phyloP scores from a whole-genome alignment of 495 filamentous ascomycete species.

The Penicillium arizonense region DNA sequence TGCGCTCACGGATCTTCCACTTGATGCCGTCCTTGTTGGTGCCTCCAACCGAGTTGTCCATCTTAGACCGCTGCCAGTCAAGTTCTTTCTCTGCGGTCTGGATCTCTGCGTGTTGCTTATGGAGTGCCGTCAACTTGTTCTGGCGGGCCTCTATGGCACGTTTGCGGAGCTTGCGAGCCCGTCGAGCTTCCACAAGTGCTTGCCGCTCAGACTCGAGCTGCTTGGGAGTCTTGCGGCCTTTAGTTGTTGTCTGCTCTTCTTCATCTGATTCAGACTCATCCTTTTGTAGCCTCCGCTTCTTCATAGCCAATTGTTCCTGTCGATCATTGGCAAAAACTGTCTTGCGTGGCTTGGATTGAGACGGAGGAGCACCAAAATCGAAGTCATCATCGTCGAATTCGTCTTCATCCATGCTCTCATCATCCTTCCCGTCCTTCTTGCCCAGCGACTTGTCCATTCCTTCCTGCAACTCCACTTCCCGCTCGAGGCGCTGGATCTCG shows the following conservation, averaged over 20 bases:
- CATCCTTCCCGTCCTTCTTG: conserved; percentile 24
- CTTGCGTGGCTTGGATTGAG: conserved; percentile 38
- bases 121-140: conserved; percentile 60
- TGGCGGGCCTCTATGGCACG: conserved; percentile 46
- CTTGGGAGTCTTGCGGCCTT: conserved; percentile 36
- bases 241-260: conserved; percentile 22
- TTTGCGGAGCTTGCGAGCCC: conserved; percentile 46
- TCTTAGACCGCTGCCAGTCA: conserved; percentile 71
- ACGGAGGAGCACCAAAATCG: conserved; percentile 24
- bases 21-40: conserved; percentile 78
- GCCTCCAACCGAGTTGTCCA: conserved; percentile 79
- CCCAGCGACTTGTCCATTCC: conserved; percentile 31
- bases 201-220: conserved; percentile 40
- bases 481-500: conserved; percentile 58
- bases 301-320: conserved; percentile 46
- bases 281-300: conserved; percentile 20
- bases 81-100: conserved; percentile 70
- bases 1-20: conserved; percentile 80
- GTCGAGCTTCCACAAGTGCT: conserved; percentile 41
- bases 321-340: conserved; percentile 56
- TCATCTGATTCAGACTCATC: conserved; percentile 30
- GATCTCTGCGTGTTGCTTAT: conserved; percentile 69
- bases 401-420: conserved; percentile 25
- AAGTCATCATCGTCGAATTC: conserved; percentile 25
- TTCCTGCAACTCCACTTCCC: conserved; percentile 45